Conservation (phyloP, 495 filamentous ascomycete genomes). For the Chaetomium cochliodes region DNA sequence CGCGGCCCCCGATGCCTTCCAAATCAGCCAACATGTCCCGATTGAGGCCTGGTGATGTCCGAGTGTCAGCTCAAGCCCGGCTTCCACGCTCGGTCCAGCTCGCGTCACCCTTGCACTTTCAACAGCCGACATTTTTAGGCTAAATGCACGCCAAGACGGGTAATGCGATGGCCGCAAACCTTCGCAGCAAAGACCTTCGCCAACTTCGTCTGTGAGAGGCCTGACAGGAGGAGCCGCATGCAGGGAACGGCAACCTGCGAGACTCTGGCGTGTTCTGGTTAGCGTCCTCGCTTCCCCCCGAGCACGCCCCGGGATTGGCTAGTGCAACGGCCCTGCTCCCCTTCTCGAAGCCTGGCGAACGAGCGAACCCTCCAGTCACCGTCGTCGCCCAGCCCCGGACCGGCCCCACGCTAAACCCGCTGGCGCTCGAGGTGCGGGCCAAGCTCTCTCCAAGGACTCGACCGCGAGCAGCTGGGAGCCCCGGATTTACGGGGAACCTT, state of each 20-base stretch:
- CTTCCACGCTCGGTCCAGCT: neutral
- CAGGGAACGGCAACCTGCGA: constrained; percentile 7
- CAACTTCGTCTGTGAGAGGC: neutral
- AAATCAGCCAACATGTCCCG: constrained; percentile 6
- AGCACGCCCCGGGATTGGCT: constrained; percentile 13
- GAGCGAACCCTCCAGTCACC: neutral
- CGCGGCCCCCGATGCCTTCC: neutral
- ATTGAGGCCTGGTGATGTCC: neutral
- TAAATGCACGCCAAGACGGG: constrained; percentile 33
- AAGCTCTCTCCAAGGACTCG: constrained; percentile 5
- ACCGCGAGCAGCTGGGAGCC: neutral
- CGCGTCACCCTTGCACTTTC: neutral
- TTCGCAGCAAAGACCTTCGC: constrained; percentile 11
- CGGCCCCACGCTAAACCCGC: neutral
- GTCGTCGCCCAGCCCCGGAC: neutral
- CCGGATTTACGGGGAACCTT: constrained; percentile 25
- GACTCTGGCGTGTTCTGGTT: too few relatives aligned
- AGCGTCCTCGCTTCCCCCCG: constrained; percentile 9
- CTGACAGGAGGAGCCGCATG: constrained; percentile 13
- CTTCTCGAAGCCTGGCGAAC: constrained; percentile 19
- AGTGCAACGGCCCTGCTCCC: constrained; percentile 13
- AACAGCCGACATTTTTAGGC: constrained; percentile 26
- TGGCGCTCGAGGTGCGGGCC: neutral
- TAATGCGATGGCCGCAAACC: constrained; percentile 20
- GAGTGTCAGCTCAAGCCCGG: neutral